Percentiles rank a stretch among this genome's conserved stretches.
phyloP scores from a whole-genome alignment of 306 rosid species.

The Trifolium subterraneum region DNA sequence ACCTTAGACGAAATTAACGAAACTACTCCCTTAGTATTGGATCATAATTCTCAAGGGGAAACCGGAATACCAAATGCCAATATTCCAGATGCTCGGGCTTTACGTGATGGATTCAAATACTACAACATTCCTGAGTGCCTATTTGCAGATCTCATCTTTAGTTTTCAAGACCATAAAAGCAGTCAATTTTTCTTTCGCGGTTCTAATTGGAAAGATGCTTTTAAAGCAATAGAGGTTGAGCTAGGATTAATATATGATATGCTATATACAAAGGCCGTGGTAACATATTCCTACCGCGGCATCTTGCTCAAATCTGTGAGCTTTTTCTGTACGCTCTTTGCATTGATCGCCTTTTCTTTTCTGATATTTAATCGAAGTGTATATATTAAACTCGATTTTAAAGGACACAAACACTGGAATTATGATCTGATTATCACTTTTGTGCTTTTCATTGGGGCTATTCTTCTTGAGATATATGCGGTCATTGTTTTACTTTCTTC shows the following conservation, averaged over 20 bases:
- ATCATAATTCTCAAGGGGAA: conserved; percentile 11
- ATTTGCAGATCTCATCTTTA: conserved; percentile 54
- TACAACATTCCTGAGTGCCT: conserved; percentile 35
- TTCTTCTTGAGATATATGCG: conserved; percentile 41
- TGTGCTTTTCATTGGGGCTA: conserved; percentile 43
- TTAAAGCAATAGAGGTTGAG: conserved; percentile 50
- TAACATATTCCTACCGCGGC: conserved; percentile 25
- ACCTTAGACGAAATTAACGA: conserved; percentile 13
- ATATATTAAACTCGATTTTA: too few species aligned
- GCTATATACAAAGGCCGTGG: conserved; percentile 51
- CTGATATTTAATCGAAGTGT: too few species aligned
- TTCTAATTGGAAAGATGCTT: neutral
- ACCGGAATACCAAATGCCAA: neutral
- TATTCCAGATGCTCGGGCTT: neutral
- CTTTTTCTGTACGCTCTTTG: conserved; percentile 7
- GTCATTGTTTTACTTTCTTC: conserved; percentile 43
- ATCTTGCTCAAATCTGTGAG: conserved; percentile 29
- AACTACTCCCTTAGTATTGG: neutral
- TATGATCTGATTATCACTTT: conserved; percentile 25
- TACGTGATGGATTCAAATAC: conserved; percentile 37
- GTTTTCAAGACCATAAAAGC: conserved; percentile 36
- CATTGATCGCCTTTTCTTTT: conserved; percentile 8
- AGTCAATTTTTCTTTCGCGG: conserved; percentile 33
- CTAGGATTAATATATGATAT: conserved; percentile 57
- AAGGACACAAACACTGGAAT: too few species aligned